Evolutionary conservation across 805 yeast genomes (phyloP).

Genomic region (Wickerhamiella cacticola): DNA sequence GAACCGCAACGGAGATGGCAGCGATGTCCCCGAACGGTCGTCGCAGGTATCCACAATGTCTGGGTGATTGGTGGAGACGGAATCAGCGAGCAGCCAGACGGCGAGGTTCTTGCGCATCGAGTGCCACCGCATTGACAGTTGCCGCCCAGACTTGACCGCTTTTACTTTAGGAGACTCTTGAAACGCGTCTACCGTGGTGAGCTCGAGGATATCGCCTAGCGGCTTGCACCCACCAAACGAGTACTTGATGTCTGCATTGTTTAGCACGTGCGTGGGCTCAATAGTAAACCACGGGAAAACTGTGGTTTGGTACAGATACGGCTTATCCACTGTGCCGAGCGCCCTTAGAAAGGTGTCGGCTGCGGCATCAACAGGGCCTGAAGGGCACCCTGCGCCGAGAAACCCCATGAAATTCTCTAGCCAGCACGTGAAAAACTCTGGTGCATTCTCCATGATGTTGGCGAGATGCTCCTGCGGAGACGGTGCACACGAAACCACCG

Average conservation of each 20-base stretch:
- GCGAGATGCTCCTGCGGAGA: not conserved
- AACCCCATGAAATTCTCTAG: not conserved
- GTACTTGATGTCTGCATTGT: not conserved
- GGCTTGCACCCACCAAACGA: not conserved
- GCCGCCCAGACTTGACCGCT: not conserved
- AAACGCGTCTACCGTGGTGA: not conserved
- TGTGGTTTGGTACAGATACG: not conserved
- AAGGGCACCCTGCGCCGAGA: no score
- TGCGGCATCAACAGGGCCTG: not conserved
- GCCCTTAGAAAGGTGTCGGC: not conserved
- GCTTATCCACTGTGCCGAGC: not conserved
- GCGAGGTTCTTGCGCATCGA: no score
- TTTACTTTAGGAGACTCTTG: not conserved
- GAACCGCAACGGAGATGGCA: no score
- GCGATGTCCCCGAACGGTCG: no score
- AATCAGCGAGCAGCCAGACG: no score
- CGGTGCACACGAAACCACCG: not conserved
- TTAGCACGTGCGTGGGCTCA: slow-evolving; percentile 2
- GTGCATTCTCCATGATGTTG: not conserved
- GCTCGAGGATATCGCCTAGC: not conserved
- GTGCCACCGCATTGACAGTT: not conserved
- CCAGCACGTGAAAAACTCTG: not conserved
- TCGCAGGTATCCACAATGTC: no score
- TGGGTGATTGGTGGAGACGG: no score
- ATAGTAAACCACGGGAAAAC: not conserved